These are phyloP conservation scores for Mychonastes homosphaera DNA, from an alignment of 139 green algal species.

Conservation along the genomic window DNA sequence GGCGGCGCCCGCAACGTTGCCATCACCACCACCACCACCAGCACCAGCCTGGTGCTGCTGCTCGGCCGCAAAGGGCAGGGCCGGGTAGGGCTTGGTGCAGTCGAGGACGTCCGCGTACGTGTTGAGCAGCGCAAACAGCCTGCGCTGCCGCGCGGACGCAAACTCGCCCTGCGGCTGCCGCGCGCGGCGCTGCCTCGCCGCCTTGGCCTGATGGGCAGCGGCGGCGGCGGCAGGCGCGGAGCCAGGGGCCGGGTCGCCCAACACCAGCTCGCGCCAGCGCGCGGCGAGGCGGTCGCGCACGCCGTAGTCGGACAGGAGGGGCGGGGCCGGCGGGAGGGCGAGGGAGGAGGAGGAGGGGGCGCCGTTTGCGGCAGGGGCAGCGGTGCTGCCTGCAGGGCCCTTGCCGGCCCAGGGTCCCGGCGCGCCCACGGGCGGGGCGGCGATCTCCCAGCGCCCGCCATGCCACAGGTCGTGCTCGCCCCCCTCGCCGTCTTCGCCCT, in stretches of 20 bases:
- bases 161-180: slow-evolving; percentile 36
- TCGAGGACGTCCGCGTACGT: slow-evolving; percentile 50
- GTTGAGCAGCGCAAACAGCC: slow-evolving; percentile 43
- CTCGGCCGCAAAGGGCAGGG: too few species aligned
- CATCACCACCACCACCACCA: background rate
- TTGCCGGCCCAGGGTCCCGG: too few species aligned
- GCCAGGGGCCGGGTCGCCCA: background rate
- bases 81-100: slow-evolving; percentile 36
- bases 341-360: too few species aligned
- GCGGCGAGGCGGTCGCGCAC: background rate
- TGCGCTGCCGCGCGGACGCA: slow-evolving; percentile 25
- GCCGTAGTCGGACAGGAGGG: too few species aligned
- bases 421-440: too few species aligned
- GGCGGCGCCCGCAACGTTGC: background rate
- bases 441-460: too few species aligned
- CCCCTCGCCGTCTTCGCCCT: too few species aligned
- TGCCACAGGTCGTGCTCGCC: too few species aligned
- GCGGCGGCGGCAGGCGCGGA: background rate
- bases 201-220: background rate
- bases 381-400: too few species aligned
- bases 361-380: too few species aligned
- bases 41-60: slow-evolving; percentile 5
- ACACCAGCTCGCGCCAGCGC: background rate
- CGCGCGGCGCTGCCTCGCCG: too few species aligned
- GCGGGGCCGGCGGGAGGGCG: too few species aligned